A percentile compares a stretch with the other conserved stretches of the same genome.
phyloP scores from a whole-genome alignment of 1,284 basidiomycete species.

The Leccinum solheimii region DNA sequence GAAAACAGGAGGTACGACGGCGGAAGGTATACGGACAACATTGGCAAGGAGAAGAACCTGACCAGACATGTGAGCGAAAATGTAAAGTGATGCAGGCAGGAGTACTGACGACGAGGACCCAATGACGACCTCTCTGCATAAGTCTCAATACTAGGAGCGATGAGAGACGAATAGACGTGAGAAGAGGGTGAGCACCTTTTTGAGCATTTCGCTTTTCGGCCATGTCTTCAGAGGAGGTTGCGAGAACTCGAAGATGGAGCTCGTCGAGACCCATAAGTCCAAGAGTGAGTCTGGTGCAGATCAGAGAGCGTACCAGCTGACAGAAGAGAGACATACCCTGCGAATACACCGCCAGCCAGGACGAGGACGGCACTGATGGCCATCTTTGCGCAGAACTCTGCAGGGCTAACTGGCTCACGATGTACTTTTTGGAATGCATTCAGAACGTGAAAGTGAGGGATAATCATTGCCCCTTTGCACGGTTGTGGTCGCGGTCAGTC shows the following conservation, averaged over 20 bases:
- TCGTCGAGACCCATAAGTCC: slow-evolving; percentile 96
- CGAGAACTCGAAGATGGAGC: slow-evolving; percentile 85
- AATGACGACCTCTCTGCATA: slow-evolving; percentile 83
- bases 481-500: background rate
- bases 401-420: slow-evolving; percentile 39
- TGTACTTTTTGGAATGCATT: background rate
- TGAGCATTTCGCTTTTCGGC: slow-evolving; percentile 69
- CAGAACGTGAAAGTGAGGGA: slow-evolving; percentile 5
- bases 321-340: slow-evolving; percentile 54
- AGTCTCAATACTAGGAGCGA: slow-evolving; percentile 63
- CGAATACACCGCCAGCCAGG: slow-evolving; percentile 80
- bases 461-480: slow-evolving; percentile 9
- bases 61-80: slow-evolving; percentile 1
- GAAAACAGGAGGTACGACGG: background rate
- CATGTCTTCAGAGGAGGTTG: slow-evolving; percentile 74
- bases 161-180: slow-evolving; percentile 2
- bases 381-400: slow-evolving; percentile 71
- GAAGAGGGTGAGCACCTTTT: slow-evolving; percentile 49
- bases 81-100: background rate
- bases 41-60: slow-evolving; percentile 82
- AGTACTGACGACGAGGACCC: slow-evolving; percentile 84
- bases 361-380: slow-evolving; percentile 67
- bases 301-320: background rate
- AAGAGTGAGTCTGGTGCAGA: slow-evolving; percentile 63
- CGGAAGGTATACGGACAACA: slow-evolving; percentile 57